Evolutionary conservation across 768 basidiomycete genomes (phyloP).

Genomic region (Tylopilus rubrobrunneus): DNA sequence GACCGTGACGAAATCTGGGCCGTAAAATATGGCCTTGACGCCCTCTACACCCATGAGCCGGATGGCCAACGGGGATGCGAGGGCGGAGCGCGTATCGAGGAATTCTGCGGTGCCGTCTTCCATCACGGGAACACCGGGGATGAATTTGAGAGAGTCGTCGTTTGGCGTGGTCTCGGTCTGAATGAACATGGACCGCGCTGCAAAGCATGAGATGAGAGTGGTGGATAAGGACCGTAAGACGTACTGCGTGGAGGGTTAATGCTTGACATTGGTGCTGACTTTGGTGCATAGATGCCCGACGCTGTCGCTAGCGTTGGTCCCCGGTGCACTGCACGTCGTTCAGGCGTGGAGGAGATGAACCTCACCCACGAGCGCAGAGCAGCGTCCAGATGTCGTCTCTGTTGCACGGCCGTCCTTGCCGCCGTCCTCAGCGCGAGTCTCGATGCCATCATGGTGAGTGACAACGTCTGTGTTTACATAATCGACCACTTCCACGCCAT

Average conservation of each 20-base stretch:
- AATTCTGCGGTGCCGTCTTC: constrained; percentile 90
- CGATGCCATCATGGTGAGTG: constrained; percentile 19
- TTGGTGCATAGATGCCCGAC: constrained; percentile 23
- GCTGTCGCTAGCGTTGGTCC: constrained; percentile 34
- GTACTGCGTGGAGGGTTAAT: constrained; percentile 34
- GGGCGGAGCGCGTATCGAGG: constrained; percentile 80
- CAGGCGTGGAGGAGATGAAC: constrained; percentile 20
- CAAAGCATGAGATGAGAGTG: not conserved
- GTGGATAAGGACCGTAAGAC: constrained; percentile 1
- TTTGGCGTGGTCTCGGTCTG: constrained; percentile 98
- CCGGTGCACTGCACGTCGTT: constrained; percentile 23
- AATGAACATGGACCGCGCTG: constrained; percentile 93
- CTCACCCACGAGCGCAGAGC: constrained; percentile 21
- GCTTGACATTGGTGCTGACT: not conserved
- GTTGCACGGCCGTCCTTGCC: not conserved
- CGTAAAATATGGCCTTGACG: constrained; percentile 85
- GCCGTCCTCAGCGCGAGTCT: constrained; percentile 14
- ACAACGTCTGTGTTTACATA: constrained; percentile 17
- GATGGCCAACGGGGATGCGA: constrained; percentile 91
- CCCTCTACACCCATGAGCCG: constrained; percentile 94
- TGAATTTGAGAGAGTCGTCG: constrained; percentile 96
- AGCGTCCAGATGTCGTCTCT: constrained; percentile 6
- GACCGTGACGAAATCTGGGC: constrained; percentile 97
- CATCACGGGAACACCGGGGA: constrained; percentile 90
- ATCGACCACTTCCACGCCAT: not conserved